A percentile compares a stretch with the other conserved stretches of the same genome.
These are phyloP conservation scores for Vicia villosa DNA, from an alignment of 306 rosid species.

Conservation along the genomic window DNA sequence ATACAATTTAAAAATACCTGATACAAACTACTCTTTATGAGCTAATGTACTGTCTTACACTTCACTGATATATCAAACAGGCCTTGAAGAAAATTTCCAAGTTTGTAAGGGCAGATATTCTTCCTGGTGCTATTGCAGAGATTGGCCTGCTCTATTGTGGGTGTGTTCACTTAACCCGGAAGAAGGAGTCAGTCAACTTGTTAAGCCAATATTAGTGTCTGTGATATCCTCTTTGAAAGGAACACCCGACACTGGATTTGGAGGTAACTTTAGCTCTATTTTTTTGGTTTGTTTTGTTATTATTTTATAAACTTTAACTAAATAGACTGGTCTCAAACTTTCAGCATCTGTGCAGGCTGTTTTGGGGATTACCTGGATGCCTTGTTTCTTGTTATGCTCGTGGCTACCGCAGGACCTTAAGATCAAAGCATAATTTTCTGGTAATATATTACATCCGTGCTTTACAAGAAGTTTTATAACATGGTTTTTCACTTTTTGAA, in stretches of 20 bases:
- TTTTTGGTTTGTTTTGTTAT: not conserved
- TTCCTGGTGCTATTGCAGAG: conserved; percentile 96
- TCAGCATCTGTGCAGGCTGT: conserved; percentile 56
- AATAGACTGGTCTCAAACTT: conserved; percentile 18
- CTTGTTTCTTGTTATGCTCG: conserved; percentile 83
- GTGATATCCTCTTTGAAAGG: conserved; percentile 83
- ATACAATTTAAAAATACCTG: conserved; percentile 42
- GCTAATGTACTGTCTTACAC: conserved; percentile 22
- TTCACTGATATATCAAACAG: conserved; percentile 51
- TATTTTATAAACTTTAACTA: conserved; percentile 13
- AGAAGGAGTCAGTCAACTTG: conserved; percentile 79
- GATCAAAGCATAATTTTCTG: conserved; percentile 80
- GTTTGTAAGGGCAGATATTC: conserved; percentile 94
- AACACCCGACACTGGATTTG: conserved; percentile 81
- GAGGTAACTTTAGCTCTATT: too few relatives aligned
- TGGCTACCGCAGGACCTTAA: conserved; percentile 76
- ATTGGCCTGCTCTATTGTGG: conserved; percentile 98
- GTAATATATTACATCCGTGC: conserved; percentile 50
- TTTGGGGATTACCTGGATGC: conserved; percentile 75
- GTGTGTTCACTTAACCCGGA: conserved; percentile 87
- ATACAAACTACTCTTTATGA: conserved; percentile 23
- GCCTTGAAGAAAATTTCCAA: conserved; percentile 92
- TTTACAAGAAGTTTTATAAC: not conserved
- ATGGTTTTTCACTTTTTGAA: not conserved
- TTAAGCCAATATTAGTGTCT: conserved; percentile 83